These are phyloP conservation scores for Flaveria trinervia DNA, from an alignment of 129 eudicot species.

Conservation along the genomic window DNA sequence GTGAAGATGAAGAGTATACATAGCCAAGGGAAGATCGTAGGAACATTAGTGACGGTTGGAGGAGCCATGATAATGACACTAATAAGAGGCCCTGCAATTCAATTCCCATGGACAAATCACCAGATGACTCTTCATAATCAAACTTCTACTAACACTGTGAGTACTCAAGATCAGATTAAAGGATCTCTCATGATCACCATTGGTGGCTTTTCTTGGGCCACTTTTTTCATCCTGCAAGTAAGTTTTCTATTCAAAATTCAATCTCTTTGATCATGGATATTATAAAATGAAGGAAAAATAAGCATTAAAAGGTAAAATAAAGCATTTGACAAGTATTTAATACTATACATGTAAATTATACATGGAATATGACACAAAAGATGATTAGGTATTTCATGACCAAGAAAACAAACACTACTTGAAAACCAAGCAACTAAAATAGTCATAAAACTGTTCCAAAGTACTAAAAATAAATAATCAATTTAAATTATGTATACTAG, in stretches of 20 bases:
- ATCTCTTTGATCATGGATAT: neutral
- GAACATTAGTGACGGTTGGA: slow-evolving; percentile 53
- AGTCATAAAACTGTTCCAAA: too few relatives aligned
- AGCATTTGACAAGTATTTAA: too few relatives aligned
- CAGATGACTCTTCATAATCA: slow-evolving; percentile 10
- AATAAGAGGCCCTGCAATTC: slow-evolving; percentile 48
- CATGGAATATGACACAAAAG: too few relatives aligned
- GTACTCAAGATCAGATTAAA: slow-evolving; percentile 48
- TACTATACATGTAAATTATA: too few relatives aligned
- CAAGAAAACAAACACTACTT: too few relatives aligned
- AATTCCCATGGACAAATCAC: slow-evolving; percentile 40
- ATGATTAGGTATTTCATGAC: too few relatives aligned
- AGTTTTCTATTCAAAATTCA: neutral
- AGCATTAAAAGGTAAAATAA: too few relatives aligned
- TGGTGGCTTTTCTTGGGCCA: slow-evolving; percentile 55
- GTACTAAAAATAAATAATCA: too few relatives aligned
- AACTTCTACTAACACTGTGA: slow-evolving; percentile 19
- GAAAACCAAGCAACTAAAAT: too few relatives aligned
- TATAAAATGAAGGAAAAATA: too few relatives aligned
- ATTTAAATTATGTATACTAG: too few relatives aligned
- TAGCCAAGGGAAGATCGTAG: slow-evolving; percentile 50
- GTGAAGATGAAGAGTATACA: slow-evolving; percentile 43
- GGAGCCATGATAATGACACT: slow-evolving; percentile 68
- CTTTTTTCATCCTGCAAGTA: slow-evolving; percentile 54
- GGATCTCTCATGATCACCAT: slow-evolving; percentile 53